phyloP scores from a whole-genome alignment of 2,329 filamentous ascomycete genomes.

The Coniella lustricola region DNA sequence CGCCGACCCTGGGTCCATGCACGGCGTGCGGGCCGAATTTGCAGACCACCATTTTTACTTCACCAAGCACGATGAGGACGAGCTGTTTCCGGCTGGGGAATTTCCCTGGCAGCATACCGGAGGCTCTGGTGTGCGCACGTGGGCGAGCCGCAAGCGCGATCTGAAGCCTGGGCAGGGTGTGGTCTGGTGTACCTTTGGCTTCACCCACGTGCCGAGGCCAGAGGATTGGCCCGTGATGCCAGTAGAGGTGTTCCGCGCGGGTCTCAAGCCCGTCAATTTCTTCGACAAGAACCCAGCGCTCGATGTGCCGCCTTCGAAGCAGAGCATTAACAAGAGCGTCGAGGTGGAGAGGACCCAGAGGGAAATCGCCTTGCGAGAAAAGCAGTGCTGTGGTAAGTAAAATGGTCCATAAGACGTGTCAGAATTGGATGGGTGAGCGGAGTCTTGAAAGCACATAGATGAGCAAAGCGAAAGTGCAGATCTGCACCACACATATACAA shows the following conservation, averaged over 20 bases:
- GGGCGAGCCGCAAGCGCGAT: conserved; percentile 38
- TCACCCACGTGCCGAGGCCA: conserved; percentile 48
- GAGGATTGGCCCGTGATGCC: conserved; percentile 57
- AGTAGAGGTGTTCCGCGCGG: conserved; percentile 44
- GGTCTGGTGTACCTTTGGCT: conserved; percentile 23
- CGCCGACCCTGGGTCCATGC: conserved; percentile 43
- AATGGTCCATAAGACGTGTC: neutral
- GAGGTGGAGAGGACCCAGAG: conserved; percentile 5
- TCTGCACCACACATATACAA: too few relatives aligned
- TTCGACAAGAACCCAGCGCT: conserved; percentile 44
- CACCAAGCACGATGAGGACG: conserved; percentile 46
- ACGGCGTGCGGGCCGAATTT: conserved; percentile 52
- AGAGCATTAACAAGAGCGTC: conserved; percentile 1
- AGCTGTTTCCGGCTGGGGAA: conserved; percentile 52
- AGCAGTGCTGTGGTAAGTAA: neutral
- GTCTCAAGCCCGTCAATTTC: conserved; percentile 43
- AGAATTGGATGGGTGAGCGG: neutral
- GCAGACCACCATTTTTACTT: conserved; percentile 53
- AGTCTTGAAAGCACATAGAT: conserved; percentile 6
- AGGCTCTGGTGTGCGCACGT: conserved; percentile 27
- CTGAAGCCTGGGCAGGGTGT: conserved; percentile 7
- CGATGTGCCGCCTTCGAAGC: conserved; percentile 16
- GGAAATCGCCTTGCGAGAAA: neutral
- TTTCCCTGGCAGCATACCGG: conserved; percentile 54
- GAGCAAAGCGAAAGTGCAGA: conserved; percentile 4